phyloP scores from a whole-genome alignment of 2,329 filamentous ascomycete species.

The Alternaria gaisen region DNA sequence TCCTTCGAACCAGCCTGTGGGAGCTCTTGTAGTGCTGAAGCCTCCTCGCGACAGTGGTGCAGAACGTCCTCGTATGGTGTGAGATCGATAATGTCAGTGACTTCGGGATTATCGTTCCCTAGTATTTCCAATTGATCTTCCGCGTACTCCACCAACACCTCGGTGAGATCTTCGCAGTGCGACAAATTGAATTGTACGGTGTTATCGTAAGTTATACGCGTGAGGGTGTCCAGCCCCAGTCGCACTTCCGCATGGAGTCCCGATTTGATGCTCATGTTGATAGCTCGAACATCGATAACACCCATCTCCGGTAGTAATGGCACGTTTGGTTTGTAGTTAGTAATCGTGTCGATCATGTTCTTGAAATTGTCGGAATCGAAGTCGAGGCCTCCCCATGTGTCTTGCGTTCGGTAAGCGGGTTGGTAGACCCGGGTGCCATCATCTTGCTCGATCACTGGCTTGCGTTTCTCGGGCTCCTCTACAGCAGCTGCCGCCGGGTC shows the following conservation, averaged over 20 bases:
- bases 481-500: conserved; percentile 26
- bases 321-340: conserved; percentile 75
- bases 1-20: conserved; percentile 77
- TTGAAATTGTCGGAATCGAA: conserved; percentile 68
- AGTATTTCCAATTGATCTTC: conserved; percentile 87
- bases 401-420: conserved; percentile 38
- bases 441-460: conserved; percentile 39
- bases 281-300: conserved; percentile 85
- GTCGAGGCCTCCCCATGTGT: conserved; percentile 48
- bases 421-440: conserved; percentile 42
- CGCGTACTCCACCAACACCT: conserved; percentile 87
- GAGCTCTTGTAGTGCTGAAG: conserved; percentile 74
- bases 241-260: conserved; percentile 91
- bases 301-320: conserved; percentile 81
- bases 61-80: conserved; percentile 87
- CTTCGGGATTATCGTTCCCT: conserved; percentile 83
- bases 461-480: conserved; percentile 31
- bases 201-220: conserved; percentile 68
- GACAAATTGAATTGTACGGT: conserved; percentile 45
- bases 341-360: conserved; percentile 73
- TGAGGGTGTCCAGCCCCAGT: conserved; percentile 84
- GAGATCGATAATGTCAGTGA: conserved; percentile 85
- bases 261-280: conserved; percentile 88
- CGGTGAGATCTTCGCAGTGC: conserved; percentile 78
- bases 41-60: conserved; percentile 78